Evolutionary conservation across 495 filamentous ascomycete genomes (phyloP).

Genomic region (Geoglossum glabrum): DNA sequence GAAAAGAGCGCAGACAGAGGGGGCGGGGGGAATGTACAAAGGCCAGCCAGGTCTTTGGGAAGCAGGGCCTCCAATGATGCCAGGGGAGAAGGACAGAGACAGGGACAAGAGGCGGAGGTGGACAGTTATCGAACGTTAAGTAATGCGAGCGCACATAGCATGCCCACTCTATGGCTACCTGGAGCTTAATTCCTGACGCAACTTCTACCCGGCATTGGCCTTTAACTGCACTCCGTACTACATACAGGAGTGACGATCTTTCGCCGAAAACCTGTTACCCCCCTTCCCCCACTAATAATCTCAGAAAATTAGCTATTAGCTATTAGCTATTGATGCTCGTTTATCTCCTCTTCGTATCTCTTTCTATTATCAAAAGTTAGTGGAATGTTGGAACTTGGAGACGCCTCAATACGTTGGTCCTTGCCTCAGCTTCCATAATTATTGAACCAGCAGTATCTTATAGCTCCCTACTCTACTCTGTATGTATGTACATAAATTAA

Average conservation of each 20-base stretch:
- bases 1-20: background rate
- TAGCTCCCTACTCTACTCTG: too few species aligned
- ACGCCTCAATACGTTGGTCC: too few species aligned
- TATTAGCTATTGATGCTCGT: background rate
- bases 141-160: background rate
- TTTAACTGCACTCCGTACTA: too few species aligned
- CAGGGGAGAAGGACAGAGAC: background rate
- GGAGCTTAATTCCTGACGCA: background rate
- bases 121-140: background rate
- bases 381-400: background rate
- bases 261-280: too few species aligned
- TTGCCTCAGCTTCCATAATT: too few species aligned
- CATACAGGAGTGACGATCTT: too few species aligned
- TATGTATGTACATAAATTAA: too few species aligned
- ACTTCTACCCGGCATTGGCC: too few species aligned
- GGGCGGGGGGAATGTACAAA: background rate
- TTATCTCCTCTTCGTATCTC: background rate
- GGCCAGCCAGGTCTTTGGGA: background rate
- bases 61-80: background rate
- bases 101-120: background rate
- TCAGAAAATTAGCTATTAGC: too few species aligned
- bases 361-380: background rate
- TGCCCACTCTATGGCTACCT: background rate
- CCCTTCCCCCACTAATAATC: too few species aligned
- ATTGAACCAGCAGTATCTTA: too few species aligned